Evolutionary conservation across 148 eudicot species (phyloP).

Genomic region (Bassia scoparia): DNA sequence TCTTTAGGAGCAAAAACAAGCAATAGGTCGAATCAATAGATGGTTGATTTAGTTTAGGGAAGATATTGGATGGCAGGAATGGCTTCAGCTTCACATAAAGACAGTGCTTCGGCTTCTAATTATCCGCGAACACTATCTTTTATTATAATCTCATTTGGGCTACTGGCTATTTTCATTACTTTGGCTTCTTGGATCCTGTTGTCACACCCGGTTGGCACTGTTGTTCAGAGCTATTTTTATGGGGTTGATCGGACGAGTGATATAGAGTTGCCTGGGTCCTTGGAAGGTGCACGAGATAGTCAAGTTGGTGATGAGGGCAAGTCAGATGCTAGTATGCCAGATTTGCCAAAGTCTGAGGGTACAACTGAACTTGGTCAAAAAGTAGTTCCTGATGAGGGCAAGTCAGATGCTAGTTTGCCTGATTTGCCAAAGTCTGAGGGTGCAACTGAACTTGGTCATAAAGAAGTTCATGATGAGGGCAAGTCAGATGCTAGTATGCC

Average conservation of each 20-base stretch:
- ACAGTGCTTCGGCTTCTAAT: conserved; percentile 26
- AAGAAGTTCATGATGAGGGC: conserved; percentile 10
- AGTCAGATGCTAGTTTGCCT: neutral
- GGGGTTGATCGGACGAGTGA: conserved; percentile 34
- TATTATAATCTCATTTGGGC: conserved; percentile 51
- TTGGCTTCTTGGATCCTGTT: conserved; percentile 62
- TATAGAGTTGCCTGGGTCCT: conserved; percentile 21
- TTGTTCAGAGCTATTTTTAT: conserved; percentile 59
- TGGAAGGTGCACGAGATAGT: conserved; percentile 14
- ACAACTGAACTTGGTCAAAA: neutral
- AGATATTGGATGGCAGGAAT: conserved; percentile 26
- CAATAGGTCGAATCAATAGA: neutral
- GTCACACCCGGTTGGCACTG: conserved; percentile 64
- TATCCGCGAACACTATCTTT: conserved; percentile 64
- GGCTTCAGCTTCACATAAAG: conserved; percentile 41
- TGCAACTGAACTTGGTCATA: too few relatives aligned
- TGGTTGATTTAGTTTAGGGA: conserved; percentile 17
- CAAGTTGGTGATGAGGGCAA: conserved; percentile 9
- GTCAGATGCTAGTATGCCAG: neutral
- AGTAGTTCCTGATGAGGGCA: neutral
- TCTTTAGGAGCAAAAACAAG: neutral
- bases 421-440: neutral
- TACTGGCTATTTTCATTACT: conserved; percentile 63
- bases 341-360: conserved; percentile 11
- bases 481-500: neutral